Conservation (phyloP, 495 filamentous ascomycete genomes). For the Ramalina intermedia region DNA sequence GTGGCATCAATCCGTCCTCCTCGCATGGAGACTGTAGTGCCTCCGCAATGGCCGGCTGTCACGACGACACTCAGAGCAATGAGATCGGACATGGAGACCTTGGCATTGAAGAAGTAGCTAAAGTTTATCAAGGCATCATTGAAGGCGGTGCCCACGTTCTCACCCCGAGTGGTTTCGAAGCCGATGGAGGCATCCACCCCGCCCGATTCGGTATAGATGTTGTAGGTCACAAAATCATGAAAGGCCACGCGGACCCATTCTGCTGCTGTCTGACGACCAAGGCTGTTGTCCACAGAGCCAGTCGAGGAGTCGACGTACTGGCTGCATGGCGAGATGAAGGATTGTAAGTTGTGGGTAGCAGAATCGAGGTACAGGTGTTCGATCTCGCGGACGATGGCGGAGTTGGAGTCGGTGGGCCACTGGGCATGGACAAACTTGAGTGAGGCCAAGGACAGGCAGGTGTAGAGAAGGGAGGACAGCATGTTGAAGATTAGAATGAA, state of each 20-base stretch:
- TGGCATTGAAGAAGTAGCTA: slow-evolving; percentile 35
- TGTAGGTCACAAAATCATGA: slow-evolving; percentile 47
- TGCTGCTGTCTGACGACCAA: slow-evolving; percentile 22
- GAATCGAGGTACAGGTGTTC: slow-evolving; percentile 11
- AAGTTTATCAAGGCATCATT: slow-evolving; percentile 39
- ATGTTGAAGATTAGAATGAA: background rate
- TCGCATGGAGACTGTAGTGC: slow-evolving; percentile 38
- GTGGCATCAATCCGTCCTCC: slow-evolving; percentile 42
- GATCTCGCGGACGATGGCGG: slow-evolving; percentile 7
- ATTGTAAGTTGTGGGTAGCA: slow-evolving; percentile 22
- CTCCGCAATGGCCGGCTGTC: slow-evolving; percentile 43
- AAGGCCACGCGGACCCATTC: slow-evolving; percentile 50
- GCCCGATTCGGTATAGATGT: slow-evolving; percentile 31
- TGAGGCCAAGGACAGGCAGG: background rate
- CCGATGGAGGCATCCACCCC: slow-evolving; percentile 47
- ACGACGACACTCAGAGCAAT: slow-evolving; percentile 45
- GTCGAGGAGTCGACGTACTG: slow-evolving; percentile 39
- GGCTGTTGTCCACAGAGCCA: slow-evolving; percentile 26
- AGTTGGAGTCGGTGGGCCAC: background rate
- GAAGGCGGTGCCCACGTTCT: slow-evolving; percentile 46
- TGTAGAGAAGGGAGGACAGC: background rate
- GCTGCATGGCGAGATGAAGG: slow-evolving; percentile 42
- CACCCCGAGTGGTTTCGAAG: slow-evolving; percentile 35
- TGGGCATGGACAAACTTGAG: background rate
- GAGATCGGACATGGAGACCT: slow-evolving; percentile 38